Evolutionary conservation across 345 rosid genomes (phyloP).

Genomic region (Euphorbia tirucalli): DNA sequence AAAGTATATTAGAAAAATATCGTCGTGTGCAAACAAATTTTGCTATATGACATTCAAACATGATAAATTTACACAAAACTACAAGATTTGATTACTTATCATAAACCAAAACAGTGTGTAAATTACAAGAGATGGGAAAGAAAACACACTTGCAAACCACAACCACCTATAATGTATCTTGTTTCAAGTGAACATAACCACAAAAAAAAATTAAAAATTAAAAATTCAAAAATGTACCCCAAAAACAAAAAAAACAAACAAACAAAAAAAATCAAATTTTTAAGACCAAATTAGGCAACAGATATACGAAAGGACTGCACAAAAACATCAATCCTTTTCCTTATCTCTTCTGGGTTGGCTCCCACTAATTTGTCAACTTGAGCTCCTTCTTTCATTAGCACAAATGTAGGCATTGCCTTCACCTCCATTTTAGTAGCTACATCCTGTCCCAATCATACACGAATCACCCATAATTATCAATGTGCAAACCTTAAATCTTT

Average conservation of each 20-base stretch:
- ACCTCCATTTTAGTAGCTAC: slow-evolving; percentile 65
- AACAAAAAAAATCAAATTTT: no score
- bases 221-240: slow-evolving; percentile 1
- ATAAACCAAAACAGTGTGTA: background rate
- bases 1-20: no score
- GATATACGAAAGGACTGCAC: slow-evolving; percentile 46
- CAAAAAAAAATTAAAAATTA: slow-evolving; percentile 8
- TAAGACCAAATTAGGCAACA: slow-evolving; percentile 22
- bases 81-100: no score
- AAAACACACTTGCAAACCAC: slow-evolving; percentile 2
- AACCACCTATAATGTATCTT: background rate
- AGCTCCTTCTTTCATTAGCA: slow-evolving; percentile 64
- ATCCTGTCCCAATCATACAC: slow-evolving; percentile 43
- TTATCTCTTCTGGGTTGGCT: slow-evolving; percentile 85
- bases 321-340: slow-evolving; percentile 67
- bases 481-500: no score
- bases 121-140: background rate
- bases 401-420: slow-evolving; percentile 95
- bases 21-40: no score
- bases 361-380: slow-evolving; percentile 74
- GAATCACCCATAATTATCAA: background rate
- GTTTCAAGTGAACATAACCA: slow-evolving; percentile 8
- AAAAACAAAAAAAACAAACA: no score
- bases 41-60: no score
- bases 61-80: background rate